Conservation (phyloP, 345 rosid genomes). For the Ricinus communis region DNA sequence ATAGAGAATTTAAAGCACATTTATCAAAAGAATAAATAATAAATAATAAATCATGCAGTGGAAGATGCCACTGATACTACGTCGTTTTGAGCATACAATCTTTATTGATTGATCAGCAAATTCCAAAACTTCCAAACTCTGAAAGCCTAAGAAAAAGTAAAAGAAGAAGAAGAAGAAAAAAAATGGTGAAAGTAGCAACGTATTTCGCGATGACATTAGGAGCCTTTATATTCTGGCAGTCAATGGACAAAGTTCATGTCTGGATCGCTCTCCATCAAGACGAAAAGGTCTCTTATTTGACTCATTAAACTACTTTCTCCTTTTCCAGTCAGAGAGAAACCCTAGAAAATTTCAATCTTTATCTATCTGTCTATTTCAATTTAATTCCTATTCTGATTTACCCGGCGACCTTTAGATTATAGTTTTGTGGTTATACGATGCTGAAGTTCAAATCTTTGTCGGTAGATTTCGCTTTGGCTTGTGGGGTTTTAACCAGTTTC, state of each 20-base stretch:
- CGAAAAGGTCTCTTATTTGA: conserved; percentile 19
- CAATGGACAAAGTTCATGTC: conserved; percentile 90
- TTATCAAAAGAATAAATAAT: too few relatives aligned
- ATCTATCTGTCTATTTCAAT: too few relatives aligned
- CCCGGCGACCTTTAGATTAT: not conserved
- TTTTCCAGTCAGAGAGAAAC: not conserved
- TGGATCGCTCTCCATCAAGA: conserved; percentile 69
- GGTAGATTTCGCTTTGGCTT: not conserved
- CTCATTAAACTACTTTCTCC: too few relatives aligned
- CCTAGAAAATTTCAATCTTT: not conserved
- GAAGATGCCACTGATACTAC: too few relatives aligned
- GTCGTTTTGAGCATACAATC: too few relatives aligned
- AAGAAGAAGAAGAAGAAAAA: not conserved
- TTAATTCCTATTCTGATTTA: not conserved
- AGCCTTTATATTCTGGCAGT: conserved; percentile 82
- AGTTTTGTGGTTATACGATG: not conserved
- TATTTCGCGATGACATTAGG: conserved; percentile 74
- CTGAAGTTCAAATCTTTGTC: not conserved
- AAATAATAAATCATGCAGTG: too few relatives aligned
- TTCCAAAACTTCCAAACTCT: too few relatives aligned
- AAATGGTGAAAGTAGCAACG: conserved; percentile 69
- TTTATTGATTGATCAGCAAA: too few relatives aligned
- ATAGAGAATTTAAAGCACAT: too few relatives aligned
- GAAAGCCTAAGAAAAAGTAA: too few relatives aligned
- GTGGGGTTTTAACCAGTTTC: too few relatives aligned